A percentile compares a stretch with the other conserved stretches of the same genome.
Evolutionary conservation across 768 basidiomycete species (phyloP).

Genomic region (Lentinula sp.): DNA sequence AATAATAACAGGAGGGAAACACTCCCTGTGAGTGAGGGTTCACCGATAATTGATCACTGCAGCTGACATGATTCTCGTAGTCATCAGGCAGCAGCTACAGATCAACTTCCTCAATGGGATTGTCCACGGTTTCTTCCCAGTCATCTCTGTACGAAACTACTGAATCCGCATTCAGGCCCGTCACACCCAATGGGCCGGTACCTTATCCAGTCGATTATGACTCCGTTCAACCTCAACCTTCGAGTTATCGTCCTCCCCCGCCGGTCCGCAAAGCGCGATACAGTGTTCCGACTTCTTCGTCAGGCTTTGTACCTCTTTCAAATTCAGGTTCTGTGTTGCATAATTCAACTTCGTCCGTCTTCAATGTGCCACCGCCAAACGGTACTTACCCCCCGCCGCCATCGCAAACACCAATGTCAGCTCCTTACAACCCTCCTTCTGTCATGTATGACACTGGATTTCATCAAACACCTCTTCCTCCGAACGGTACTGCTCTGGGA

Average conservation of each 20-base stretch:
- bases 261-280: slow-evolving; percentile 51
- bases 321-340: slow-evolving; percentile 23
- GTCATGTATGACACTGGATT: slow-evolving; percentile 13
- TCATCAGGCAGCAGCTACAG: slow-evolving; percentile 29
- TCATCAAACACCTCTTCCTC: slow-evolving; percentile 24
- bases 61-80: slow-evolving; percentile 15
- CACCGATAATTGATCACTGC: neutral
- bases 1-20: slow-evolving; percentile 49
- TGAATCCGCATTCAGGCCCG: slow-evolving; percentile 23
- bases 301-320: slow-evolving; percentile 61
- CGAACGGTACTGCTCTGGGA: slow-evolving; percentile 12
- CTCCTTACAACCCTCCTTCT: slow-evolving; percentile 19
- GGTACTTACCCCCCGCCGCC: slow-evolving; percentile 17
- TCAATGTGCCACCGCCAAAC: slow-evolving; percentile 12
- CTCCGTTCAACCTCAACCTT: slow-evolving; percentile 25
- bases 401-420: slow-evolving; percentile 35
- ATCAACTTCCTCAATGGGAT: slow-evolving; percentile 29
- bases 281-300: slow-evolving; percentile 59
- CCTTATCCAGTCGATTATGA: slow-evolving; percentile 34
- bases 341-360: slow-evolving; percentile 15
- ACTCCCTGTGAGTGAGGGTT: slow-evolving; percentile 42
- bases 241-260: slow-evolving; percentile 27
- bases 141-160: slow-evolving; percentile 25
- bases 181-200: slow-evolving; percentile 29
- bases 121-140: slow-evolving; percentile 26